phyloP scores from a whole-genome alignment of 2,329 filamentous ascomycete genomes.

The Stagonosporopsis chrysanthemi region DNA sequence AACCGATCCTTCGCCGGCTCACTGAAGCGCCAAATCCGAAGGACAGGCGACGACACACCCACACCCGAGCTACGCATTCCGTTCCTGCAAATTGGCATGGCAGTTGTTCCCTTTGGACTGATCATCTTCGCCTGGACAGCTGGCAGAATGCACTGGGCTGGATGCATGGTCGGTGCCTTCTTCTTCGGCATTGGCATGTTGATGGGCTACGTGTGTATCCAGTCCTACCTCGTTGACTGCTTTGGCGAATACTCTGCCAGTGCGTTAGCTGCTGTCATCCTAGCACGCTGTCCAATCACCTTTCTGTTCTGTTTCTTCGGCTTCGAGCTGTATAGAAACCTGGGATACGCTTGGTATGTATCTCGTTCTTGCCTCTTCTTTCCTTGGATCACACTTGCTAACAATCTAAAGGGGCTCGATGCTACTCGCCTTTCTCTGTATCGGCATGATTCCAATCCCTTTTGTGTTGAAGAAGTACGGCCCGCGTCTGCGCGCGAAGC shows the following conservation, averaged over 20 bases:
- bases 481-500: background rate
- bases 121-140: background rate
- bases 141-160: background rate
- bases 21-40: background rate
- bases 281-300: background rate
- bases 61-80: background rate
- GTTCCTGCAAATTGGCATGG: background rate
- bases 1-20: background rate
- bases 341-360: background rate
- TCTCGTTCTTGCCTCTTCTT: background rate
- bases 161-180: background rate
- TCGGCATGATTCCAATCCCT: background rate
- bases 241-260: background rate
- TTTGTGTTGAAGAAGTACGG: background rate
- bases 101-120: background rate
- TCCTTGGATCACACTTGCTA: background rate
- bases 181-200: background rate
- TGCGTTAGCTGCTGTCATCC: background rate
- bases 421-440: background rate
- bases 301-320: background rate
- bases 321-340: background rate
- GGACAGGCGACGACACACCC: background rate
- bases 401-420: background rate
- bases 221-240: background rate
- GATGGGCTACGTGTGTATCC: background rate